Base-by-base conservation (phyloP, 2,329 filamentous ascomycete genomes). In the Didymella sp. region DNA sequence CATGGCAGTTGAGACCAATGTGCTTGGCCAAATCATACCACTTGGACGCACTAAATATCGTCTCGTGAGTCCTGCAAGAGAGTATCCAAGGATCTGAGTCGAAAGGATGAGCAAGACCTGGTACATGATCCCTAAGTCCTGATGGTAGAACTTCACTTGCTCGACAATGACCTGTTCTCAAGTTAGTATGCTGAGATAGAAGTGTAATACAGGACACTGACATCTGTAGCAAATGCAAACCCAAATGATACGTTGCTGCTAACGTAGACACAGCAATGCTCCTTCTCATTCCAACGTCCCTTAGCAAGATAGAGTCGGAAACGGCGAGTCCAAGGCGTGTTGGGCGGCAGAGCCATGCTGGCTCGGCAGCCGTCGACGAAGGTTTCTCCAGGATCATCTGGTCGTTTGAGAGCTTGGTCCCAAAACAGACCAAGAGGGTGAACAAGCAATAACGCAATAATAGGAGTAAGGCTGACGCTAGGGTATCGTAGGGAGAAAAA, bases 401-500 rank as follows among this genome's bases (percentile, higher is more conserved):
- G 64, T 63, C 81, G 79, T 78, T 92, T 92, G 21, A 95, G 77
- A 4, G 87, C 46, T 51, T 84, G 82, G 71, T 96, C 92, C 89
- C 92, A 94, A 25, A 92, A 73, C 22, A 91, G 84, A 58, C 92
- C 92, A 51, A 96, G 84, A 2, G 92, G 92, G 71, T 95, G 92
- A 43, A 92, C 91, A 54, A 96, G 86, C 56, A 96, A 81, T 68
- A 95, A 82, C 27, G 91, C 91, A 79, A 96, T 96, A 64, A 96
- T 90, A 35, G 91, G 91, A 21, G 91, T 94, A 70, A 96, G 94
- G 59, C 90, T 89, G 74, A 96, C 91, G 75, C 91, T 95, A 25
- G 92, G 92, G 81, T 95, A 96, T 84, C 92, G 85, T 73, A 96
- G 81, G 31, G 91, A 93, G 80, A 96, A 96, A 79, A 96, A 95